These are phyloP conservation scores for Daldinia childiae DNA, from an alignment of 495 filamentous ascomycete species.

Conservation along the genomic window DNA sequence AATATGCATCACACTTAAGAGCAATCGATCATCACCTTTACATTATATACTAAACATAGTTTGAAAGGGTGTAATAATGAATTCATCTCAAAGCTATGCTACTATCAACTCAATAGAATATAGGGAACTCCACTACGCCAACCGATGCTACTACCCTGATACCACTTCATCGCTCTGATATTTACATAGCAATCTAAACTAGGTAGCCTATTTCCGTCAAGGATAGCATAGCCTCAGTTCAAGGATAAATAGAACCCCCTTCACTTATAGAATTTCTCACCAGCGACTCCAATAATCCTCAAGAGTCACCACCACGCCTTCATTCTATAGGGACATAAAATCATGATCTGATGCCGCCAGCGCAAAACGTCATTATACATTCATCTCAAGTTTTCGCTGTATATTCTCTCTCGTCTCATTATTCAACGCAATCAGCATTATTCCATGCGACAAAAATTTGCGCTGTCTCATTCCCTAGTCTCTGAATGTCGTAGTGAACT, in stretches of 20 bases:
- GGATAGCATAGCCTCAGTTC: constrained; percentile 14
- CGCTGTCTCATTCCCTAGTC: constrained; percentile 11
- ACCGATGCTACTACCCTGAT: constrained; percentile 11
- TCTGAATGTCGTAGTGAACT: constrained; percentile 13
- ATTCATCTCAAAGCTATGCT: not conserved
- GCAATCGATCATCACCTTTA: too few species aligned
- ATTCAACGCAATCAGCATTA: constrained; percentile 1
- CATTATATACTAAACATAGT: too few species aligned
- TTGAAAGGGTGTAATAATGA: not conserved
- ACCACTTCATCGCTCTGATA: not conserved
- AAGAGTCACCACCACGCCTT: not conserved
- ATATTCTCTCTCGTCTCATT: constrained; percentile 11
- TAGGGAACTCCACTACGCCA: constrained; percentile 31
- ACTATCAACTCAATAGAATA: not conserved
- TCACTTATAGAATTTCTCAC: constrained; percentile 3
- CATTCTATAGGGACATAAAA: not conserved
- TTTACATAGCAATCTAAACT: constrained; percentile 2
- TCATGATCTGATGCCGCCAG: constrained; percentile 22
- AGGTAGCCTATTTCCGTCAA: constrained; percentile 22
- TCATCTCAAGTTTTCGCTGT: constrained; percentile 20
- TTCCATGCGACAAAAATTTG: constrained; percentile 7
- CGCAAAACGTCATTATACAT: constrained; percentile 27
- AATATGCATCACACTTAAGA: too few species aligned
- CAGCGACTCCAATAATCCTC: constrained; percentile 1
- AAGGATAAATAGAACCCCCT: not conserved